Base-by-base conservation (phyloP, 805 yeast genomes). In the Helenozyma baotianmanensis region DNA sequence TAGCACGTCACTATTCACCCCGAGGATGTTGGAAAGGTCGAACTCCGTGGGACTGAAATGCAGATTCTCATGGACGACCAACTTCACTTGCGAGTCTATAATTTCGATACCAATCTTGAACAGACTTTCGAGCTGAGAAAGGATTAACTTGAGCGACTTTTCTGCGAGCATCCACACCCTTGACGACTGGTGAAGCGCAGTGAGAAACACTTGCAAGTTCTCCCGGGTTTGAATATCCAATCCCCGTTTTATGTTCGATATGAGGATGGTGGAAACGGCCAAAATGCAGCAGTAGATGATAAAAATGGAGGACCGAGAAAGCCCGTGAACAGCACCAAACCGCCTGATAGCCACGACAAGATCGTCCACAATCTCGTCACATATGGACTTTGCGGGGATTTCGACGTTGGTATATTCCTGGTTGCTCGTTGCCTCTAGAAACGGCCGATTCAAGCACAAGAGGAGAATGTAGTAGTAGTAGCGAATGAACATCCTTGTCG, bases 381-480 rank as follows among this genome's bases (percentile, higher is more conserved):
- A 41, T 2, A 41, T 26, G 9, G 15, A 19, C 25, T 16, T 13
- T 6, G 45, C 30, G 19, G 28, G 23, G 9, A 19, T 6, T 3
- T 30, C 33, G 9, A 30, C 18, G 4, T 13, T 5, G 11, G 17
- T 11, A 9, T 3, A 9, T 6, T 24, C 18, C 17, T 27, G 23
- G 4, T 18, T 23, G 7, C 19, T n/a, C 10, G 33, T 21, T 4
- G 31, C 30, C 13, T 27, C 41, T 9, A 39, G 30, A 19, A 41
- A 41, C 4, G 43, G 43, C 18, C 45, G 38, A 25, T 41, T 41
- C 19, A 41, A 27, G 17, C 43, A 39, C 11, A 39, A 19, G 11
- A 41, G 26, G 13, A 41, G 29, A 15, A 39, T 36, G 31, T 39
- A 41, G 32, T 30, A 41, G 23, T 33, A 39, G 31, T 39, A 41